Percentiles rank a stretch among this genome's conserved stretches.
These are phyloP conservation scores for Polyplosphaeria fusca DNA, from an alignment of 495 filamentous ascomycete genomes.

Conservation along the genomic window DNA sequence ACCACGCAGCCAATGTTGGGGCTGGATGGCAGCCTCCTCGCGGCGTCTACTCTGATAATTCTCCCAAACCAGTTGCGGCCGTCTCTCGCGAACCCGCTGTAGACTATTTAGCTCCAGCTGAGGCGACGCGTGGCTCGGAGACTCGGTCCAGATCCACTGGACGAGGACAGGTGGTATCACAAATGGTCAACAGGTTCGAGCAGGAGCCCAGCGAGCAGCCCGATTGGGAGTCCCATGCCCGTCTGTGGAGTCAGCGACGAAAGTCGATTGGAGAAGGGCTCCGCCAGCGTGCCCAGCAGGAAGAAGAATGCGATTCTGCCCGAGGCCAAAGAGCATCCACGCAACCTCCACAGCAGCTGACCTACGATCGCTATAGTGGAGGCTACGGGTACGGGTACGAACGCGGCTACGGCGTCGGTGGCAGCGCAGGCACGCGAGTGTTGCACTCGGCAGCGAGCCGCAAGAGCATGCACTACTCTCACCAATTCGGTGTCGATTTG, in stretches of 20 bases:
- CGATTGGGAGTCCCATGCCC: conserved; percentile 31
- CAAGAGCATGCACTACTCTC: conserved; percentile 47
- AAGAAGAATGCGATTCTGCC: neutral
- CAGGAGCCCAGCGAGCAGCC: neutral
- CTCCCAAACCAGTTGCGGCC: conserved; percentile 12
- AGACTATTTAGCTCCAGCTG: neutral
- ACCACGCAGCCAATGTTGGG: conserved; percentile 28
- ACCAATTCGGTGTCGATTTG: conserved; percentile 33
- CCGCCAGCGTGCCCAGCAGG: conserved; percentile 3
- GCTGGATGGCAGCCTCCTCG: conserved; percentile 14
- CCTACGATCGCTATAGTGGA: conserved; percentile 44
- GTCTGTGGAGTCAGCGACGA: conserved; percentile 33
- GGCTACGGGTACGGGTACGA: conserved; percentile 48
- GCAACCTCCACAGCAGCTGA: conserved; percentile 3
- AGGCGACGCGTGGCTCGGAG: neutral
- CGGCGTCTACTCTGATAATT: conserved; percentile 23
- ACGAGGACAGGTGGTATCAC: conserved; percentile 16
- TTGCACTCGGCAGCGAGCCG: conserved; percentile 37
- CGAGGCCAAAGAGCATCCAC: neutral
- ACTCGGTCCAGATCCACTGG: conserved; percentile 13
- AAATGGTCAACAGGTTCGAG: conserved; percentile 27
- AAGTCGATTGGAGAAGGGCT: conserved; percentile 30
- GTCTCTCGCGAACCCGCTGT: neutral
- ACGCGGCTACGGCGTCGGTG: conserved; percentile 39
- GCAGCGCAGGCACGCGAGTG: conserved; percentile 46